A percentile compares a stretch with the other conserved stretches of the same genome.
Conservation (phyloP, 2,329 filamentous ascomycete genomes). For the Cordyceps cicadae region DNA sequence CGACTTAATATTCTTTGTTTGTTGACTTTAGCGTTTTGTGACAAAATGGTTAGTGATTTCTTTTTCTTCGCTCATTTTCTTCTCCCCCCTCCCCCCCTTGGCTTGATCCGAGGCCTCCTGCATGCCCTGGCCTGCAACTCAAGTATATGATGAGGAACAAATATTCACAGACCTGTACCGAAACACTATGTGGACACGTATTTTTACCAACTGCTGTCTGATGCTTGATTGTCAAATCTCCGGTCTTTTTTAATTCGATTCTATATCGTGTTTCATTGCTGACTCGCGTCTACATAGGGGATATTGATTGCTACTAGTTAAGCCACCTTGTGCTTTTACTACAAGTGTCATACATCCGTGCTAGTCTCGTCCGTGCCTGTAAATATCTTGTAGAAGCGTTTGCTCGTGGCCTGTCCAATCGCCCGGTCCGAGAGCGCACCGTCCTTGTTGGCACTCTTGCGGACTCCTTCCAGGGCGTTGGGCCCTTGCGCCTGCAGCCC, state of each 20-base stretch:
- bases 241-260: constrained; percentile 11
- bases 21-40: not conserved
- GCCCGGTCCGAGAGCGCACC: constrained; percentile 46
- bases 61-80: constrained; percentile 15
- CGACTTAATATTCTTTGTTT: not conserved
- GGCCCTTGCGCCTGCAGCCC: constrained; percentile 54
- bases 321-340: not conserved
- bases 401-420: constrained; percentile 51
- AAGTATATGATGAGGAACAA: constrained; percentile 57
- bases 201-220: constrained; percentile 82
- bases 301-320: not conserved
- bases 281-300: constrained; percentile 1
- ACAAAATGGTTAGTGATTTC: constrained; percentile 30
- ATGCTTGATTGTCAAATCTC: constrained; percentile 27
- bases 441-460: constrained; percentile 48
- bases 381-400: constrained; percentile 52
- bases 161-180: constrained; percentile 80
- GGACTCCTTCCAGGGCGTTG: constrained; percentile 51
- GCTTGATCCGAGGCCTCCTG: not conserved
- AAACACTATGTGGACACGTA: constrained; percentile 59
- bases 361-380: constrained; percentile 46
- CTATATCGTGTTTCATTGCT: constrained; percentile 5
- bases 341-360: constrained; percentile 38
- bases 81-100: not conserved
- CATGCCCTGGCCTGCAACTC: constrained; percentile 8